These are phyloP conservation scores for Curvularia hawaiiensis DNA, from an alignment of 2,329 filamentous ascomycete species.

Conservation along the genomic window DNA sequence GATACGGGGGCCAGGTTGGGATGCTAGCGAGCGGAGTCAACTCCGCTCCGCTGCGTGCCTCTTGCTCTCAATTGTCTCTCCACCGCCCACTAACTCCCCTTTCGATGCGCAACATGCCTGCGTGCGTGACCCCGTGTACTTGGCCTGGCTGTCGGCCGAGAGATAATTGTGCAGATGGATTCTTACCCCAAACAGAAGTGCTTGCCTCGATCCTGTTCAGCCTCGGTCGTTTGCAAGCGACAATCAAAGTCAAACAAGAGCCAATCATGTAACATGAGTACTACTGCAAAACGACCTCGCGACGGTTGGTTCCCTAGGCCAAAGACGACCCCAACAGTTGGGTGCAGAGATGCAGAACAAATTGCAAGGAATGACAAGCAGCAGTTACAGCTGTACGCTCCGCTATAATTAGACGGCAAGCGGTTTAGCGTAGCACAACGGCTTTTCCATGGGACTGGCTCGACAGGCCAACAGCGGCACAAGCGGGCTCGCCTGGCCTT, in stretches of 20 bases:
- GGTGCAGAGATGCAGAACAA: background rate
- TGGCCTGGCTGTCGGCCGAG: background rate
- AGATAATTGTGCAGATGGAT: background rate
- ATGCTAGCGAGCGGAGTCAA: background rate
- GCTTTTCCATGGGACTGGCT: constrained; percentile 21
- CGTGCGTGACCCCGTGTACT: background rate
- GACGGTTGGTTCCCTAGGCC: constrained; percentile 2
- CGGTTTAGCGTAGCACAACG: constrained; percentile 26
- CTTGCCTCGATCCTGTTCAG: background rate
- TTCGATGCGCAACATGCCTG: background rate
- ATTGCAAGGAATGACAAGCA: constrained; percentile 6
- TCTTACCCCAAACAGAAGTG: background rate
- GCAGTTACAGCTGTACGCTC: constrained; percentile 1
- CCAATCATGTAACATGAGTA: background rate
- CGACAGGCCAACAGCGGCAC: constrained; percentile 9
- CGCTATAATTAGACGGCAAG: constrained; percentile 10
- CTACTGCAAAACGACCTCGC: background rate
- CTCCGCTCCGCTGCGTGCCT: background rate
- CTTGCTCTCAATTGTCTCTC: background rate
- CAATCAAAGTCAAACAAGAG: constrained; percentile 1
- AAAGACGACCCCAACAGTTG: background rate
- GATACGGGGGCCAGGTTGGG: background rate
- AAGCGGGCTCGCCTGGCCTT: constrained; percentile 6
- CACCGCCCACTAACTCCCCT: background rate
- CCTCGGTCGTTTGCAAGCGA: background rate